Percentiles rank a stretch among this genome's conserved stretches.
phyloP scores from a whole-genome alignment of 1,284 basidiomycete species.

The Calocybe gambosa region DNA sequence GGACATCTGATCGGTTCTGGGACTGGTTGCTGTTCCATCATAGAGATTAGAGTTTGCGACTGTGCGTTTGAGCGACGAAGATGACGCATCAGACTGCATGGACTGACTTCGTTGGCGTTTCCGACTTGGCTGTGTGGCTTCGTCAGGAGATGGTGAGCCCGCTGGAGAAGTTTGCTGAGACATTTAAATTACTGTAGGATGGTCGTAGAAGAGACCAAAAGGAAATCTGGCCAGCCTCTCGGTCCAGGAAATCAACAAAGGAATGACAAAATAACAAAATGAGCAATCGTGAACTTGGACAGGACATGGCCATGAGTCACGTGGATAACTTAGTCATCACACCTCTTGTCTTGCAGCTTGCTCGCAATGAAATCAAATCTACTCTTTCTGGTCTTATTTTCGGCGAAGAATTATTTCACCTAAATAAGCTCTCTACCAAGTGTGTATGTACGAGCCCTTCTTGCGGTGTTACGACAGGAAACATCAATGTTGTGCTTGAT shows the following conservation, averaged over 20 bases:
- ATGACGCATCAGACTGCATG: conserved; percentile 46
- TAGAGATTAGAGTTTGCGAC: conserved; percentile 51
- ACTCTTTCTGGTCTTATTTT: no score
- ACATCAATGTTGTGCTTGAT: no score
- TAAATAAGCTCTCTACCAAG: no score
- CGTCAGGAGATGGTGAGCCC: conserved; percentile 24
- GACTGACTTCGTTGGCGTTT: conserved; percentile 45
- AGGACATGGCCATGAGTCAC: conserved; percentile 3
- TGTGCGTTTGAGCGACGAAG: conserved; percentile 66
- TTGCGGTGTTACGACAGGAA: no score
- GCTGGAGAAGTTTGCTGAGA: conserved; percentile 25
- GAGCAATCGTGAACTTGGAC: no score
- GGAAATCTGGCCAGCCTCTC: conserved; percentile 11
- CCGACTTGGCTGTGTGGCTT: conserved; percentile 30
- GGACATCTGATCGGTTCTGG: conserved; percentile 38
- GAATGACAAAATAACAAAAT: conserved; percentile 8
- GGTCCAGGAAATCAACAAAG: conserved; percentile 12
- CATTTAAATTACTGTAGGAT: conserved; percentile 13
- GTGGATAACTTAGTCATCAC: neutral
- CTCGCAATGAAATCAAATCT: no score
- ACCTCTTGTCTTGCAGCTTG: no score
- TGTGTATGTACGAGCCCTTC: no score
- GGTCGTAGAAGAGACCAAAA: conserved; percentile 8
- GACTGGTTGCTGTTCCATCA: conserved; percentile 34
- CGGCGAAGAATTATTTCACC: no score